Evolutionary conservation across 768 basidiomycete species (phyloP).

Genomic region (Lactarius sanguifluus): DNA sequence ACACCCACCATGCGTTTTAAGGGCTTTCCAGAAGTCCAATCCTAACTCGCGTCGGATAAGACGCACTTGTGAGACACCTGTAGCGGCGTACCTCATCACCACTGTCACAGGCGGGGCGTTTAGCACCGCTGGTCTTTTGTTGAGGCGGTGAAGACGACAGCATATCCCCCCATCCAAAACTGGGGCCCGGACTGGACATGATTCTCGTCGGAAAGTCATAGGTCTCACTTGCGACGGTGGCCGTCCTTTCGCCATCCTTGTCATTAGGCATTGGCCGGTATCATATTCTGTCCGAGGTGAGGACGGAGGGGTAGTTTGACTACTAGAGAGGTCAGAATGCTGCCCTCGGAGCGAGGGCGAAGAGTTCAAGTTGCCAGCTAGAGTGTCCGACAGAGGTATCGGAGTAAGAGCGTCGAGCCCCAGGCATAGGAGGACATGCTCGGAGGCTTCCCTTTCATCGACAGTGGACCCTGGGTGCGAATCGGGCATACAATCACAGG

Average conservation of each 20-base stretch:
- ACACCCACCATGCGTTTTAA: conserved; percentile 24
- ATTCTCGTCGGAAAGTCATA: conserved; percentile 1
- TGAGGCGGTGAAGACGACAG: conserved; percentile 9
- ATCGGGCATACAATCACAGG: background rate
- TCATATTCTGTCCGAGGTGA: conserved; percentile 18
- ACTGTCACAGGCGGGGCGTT: conserved; percentile 5
- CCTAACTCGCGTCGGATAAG: conserved; percentile 8
- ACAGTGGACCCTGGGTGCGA: background rate
- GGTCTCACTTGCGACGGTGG: background rate
- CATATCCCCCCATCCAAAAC: background rate
- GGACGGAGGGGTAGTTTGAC: conserved; percentile 11
- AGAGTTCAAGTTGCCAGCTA: background rate
- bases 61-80: background rate
- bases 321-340: background rate
- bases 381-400: background rate
- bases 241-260: background rate
- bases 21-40: conserved; percentile 1
- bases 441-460: background rate
- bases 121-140: background rate
- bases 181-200: conserved; percentile 20
- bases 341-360: background rate
- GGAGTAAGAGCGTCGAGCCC: background rate
- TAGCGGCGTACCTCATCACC: conserved; percentile 18
- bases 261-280: background rate
- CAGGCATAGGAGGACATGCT: background rate